A percentile compares a stretch with the other conserved stretches of the same genome.
phyloP scores from a whole-genome alignment of 1,139 yeast genomes.

The Scheffersomyces stambukii region DNA sequence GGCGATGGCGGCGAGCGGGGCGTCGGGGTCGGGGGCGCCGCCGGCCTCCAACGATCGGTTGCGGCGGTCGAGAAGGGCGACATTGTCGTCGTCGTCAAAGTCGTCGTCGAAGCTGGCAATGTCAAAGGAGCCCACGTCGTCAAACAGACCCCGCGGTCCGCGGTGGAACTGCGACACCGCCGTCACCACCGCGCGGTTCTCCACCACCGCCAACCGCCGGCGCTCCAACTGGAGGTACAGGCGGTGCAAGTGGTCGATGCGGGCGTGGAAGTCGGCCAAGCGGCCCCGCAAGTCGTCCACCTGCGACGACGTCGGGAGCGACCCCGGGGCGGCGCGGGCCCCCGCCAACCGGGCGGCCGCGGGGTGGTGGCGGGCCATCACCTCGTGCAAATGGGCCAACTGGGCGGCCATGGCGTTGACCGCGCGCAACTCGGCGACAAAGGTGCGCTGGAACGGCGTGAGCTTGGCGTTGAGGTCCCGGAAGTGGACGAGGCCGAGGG shows the following conservation, averaged over 20 bases:
- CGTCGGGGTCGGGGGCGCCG: conserved; percentile 39
- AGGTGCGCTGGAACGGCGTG: conserved; percentile 82
- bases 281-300: conserved; percentile 25
- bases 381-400: conserved; percentile 23
- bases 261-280: conserved; percentile 19
- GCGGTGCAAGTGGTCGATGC: conserved; percentile 32
- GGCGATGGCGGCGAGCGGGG: conserved; percentile 43
- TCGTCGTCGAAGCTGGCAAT: conserved; percentile 4
- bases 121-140: conserved; percentile 2
- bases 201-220: conserved; percentile 23
- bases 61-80: conserved; percentile 27
- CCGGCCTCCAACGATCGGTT: conserved; percentile 27
- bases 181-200: conserved; percentile 30
- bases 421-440: conserved; percentile 73
- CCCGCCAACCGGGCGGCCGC: conserved; percentile 26
- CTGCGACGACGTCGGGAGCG: conserved; percentile 28
- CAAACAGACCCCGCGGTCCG: conserved; percentile 1
- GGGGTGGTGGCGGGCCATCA: conserved; percentile 34
- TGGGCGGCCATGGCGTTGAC: conserved; percentile 30
- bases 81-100: conserved; percentile 25
- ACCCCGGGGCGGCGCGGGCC: conserved; percentile 23
- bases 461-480: conserved; percentile 80
- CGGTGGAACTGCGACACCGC: conserved; percentile 27
- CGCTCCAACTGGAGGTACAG: conserved; percentile 22
- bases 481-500: conserved; percentile 80